These are phyloP conservation scores for Didymella pinodella DNA, from an alignment of 2,329 filamentous ascomycete genomes.

Conservation along the genomic window DNA sequence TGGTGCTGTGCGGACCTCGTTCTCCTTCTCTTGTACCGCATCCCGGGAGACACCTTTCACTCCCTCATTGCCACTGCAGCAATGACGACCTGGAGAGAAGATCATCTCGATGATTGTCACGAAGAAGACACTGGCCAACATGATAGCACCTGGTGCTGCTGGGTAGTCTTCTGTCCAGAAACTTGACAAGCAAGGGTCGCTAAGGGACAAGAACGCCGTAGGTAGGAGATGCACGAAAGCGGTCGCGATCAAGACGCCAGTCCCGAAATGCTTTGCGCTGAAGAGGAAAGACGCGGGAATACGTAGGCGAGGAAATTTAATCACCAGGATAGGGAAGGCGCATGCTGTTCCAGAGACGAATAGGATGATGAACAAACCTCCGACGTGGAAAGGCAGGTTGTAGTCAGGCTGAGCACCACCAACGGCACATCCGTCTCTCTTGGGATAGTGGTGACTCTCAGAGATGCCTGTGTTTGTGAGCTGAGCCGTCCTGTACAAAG, in stretches of 20 bases:
- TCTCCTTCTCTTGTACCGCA: slow-evolving; percentile 17
- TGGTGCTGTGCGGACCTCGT: slow-evolving; percentile 1
- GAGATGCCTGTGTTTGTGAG: slow-evolving; percentile 14
- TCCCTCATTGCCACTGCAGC: slow-evolving; percentile 61
- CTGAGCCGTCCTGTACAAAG: not conserved
- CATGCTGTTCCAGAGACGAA: slow-evolving; percentile 57
- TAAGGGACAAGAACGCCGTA: slow-evolving; percentile 61
- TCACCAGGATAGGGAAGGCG: slow-evolving; percentile 67
- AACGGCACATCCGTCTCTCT: slow-evolving; percentile 33
- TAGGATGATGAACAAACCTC: slow-evolving; percentile 46
- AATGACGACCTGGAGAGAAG: slow-evolving; percentile 64
- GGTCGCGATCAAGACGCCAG: slow-evolving; percentile 82
- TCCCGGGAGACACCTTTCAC: slow-evolving; percentile 32
- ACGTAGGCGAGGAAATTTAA: slow-evolving; percentile 66
- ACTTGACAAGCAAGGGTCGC: slow-evolving; percentile 61
- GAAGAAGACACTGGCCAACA: slow-evolving; percentile 67
- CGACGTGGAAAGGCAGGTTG: slow-evolving; percentile 42
- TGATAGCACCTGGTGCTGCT: slow-evolving; percentile 68
- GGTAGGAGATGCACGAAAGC: slow-evolving; percentile 79
- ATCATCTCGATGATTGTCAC: slow-evolving; percentile 69
- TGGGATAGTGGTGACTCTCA: slow-evolving; percentile 21
- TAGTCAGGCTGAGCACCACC: slow-evolving; percentile 37
- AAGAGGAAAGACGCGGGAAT: slow-evolving; percentile 68
- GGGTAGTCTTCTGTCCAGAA: slow-evolving; percentile 67
- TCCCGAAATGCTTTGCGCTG: slow-evolving; percentile 67